Percentiles rank a stretch among this genome's conserved stretches.
These are phyloP conservation scores for Ophiognomonia clavigignenti-juglandacearum DNA, from an alignment of 2,329 filamentous ascomycete genomes.

Conservation along the genomic window DNA sequence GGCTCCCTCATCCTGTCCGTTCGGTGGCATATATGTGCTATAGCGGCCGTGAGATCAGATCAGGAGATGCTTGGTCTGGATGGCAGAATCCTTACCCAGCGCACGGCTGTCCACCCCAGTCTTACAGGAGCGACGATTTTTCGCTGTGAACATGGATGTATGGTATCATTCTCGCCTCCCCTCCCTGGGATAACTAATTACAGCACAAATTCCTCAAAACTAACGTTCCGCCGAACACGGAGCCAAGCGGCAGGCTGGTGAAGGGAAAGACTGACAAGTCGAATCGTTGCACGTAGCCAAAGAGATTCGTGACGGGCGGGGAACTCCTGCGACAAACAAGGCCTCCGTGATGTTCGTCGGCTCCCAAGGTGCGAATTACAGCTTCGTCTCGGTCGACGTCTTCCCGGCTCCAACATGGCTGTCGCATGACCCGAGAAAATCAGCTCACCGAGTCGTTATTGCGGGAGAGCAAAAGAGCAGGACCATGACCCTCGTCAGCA, in stretches of 20 bases:
- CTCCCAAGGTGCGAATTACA: neutral
- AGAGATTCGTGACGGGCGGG: no score
- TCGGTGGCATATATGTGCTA: no score
- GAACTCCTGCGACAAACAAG: neutral
- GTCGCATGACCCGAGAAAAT: slow-evolving; percentile 1
- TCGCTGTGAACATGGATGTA: neutral
- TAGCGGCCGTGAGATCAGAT: no score
- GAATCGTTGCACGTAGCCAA: no score
- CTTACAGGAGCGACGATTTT: no score
- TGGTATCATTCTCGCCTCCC: slow-evolving; percentile 7
- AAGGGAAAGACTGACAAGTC: neutral
- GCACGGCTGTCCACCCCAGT: no score
- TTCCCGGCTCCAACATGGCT: slow-evolving; percentile 8
- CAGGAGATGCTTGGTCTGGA: no score
- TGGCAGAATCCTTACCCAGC: no score
- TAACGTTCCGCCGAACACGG: neutral
- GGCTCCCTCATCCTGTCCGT: no score
- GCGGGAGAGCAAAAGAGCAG: neutral
- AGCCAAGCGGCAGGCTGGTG: neutral
- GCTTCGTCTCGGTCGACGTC: slow-evolving; percentile 5
- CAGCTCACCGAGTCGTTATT: slow-evolving; percentile 3
- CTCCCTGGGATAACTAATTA: neutral
- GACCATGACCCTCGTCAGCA: neutral
- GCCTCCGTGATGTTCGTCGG: neutral
- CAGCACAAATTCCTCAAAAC: no score